Evolutionary conservation across 2,329 filamentous ascomycete genomes (phyloP), one percentile per base, ranked within the genome.

Genomic region (Chrysoporthe austroafricana): DNA sequence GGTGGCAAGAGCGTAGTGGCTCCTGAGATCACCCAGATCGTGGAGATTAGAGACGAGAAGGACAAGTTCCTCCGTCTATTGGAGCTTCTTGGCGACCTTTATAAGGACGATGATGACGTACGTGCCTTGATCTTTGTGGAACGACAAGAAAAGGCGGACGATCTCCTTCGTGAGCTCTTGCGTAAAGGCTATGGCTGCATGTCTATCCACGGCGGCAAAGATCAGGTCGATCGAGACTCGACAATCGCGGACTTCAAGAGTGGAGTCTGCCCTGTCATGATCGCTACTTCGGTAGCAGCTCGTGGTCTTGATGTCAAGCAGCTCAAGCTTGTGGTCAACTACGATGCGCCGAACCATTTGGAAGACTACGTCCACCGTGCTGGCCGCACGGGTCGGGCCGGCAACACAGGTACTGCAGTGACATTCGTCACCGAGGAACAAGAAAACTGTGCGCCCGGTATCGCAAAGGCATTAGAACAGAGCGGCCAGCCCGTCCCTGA

Each of bases 301-400:
- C 92, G 96, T 78, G 96, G 96, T 69, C 84, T 99, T 52, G 96
- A 99, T 77, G 95, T 99, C 57, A 97, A 97, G 80, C 93, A 97
- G 77, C 85, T 99, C 44, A 97, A 96, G 78, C 86, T 98, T 43
- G 96, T 99, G 64, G 90, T 99, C 80, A 98, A 98, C 79, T 97
- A 93, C 76, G 94, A 97, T 76, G 92, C 91, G 0, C 95, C 94
- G 0, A 97, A 97, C 74, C 94, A 98, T 80, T 80, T 97, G 70
- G 96, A 99, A 79, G 96, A 98, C 76, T 98, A 98, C 75, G 95
- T 98, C 52, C 96, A 97, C 78, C 91, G 96, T 71, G 93, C 92
- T 66, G 96, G 96, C 60, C 92, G 96, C 73, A 98, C 96, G 8
- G 96, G 96, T 13, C 91, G 96, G 76, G 96, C 96, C 58, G 96